Percentiles rank a stretch among this genome's conserved stretches.
phyloP scores from a whole-genome alignment of 2,329 filamentous ascomycete genomes.

The Claviceps pusilla region DNA sequence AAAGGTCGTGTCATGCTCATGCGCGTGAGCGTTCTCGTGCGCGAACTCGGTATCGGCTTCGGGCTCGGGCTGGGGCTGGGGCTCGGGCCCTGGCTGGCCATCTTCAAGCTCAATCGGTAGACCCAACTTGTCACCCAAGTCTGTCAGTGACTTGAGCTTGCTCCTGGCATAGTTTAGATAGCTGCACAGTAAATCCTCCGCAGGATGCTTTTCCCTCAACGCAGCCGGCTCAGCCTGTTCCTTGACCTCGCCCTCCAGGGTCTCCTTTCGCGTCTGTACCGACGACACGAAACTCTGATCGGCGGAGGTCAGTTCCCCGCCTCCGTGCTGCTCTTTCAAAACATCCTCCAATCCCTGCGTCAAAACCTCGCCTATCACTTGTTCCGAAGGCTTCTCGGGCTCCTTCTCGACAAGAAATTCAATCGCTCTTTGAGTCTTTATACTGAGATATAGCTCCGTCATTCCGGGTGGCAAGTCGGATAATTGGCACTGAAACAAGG shows the following conservation, averaged over 20 bases:
- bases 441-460: constrained; percentile 28
- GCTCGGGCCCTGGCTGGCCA: constrained; percentile 12
- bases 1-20: constrained; percentile 10
- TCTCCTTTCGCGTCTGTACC: constrained; percentile 19
- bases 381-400: constrained; percentile 34
- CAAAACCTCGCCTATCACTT: constrained; percentile 41
- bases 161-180: constrained; percentile 19
- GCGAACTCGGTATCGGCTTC: no score
- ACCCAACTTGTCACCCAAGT: constrained; percentile 21
- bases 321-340: constrained; percentile 20
- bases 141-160: constrained; percentile 19
- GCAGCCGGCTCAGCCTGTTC: constrained; percentile 11
- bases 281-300: constrained; percentile 21
- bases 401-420: constrained; percentile 34
- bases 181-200: constrained; percentile 23
- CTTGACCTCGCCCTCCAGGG: constrained; percentile 16
- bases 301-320: constrained; percentile 18
- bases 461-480: constrained; percentile 29
- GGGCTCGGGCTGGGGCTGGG: neutral
- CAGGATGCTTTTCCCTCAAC: constrained; percentile 24
- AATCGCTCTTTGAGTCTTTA: constrained; percentile 38
- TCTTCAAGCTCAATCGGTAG: constrained; percentile 19
- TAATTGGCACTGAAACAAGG: constrained; percentile 28
- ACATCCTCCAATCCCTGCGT: constrained; percentile 38
- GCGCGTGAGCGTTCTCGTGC: neutral